Percentiles rank a stretch among this genome's conserved stretches.
Conservation (phyloP, 129 eudicot genomes). For the Chrysanthemum makinoi region DNA sequence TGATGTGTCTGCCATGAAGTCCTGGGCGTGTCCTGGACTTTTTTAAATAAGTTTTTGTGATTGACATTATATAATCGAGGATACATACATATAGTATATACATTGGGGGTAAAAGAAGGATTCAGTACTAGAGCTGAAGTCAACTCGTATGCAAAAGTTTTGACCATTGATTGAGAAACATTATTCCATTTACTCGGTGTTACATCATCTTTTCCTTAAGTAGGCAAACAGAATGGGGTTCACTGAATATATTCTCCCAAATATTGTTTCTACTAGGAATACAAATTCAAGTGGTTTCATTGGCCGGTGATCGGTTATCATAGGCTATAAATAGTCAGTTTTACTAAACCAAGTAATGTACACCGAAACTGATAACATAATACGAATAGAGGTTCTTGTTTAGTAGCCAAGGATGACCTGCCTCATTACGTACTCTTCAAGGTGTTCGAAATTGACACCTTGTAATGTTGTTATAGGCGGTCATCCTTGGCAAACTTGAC, state of each 20-base stretch:
- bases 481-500: slow-evolving; percentile 20
- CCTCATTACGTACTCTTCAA: slow-evolving; percentile 11
- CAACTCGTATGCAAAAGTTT: slow-evolving; percentile 22
- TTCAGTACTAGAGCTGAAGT: not conserved
- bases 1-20: no score
- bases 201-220: slow-evolving; percentile 3
- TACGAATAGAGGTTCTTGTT: slow-evolving; percentile 21
- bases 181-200: slow-evolving; percentile 9
- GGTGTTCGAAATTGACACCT: slow-evolving; percentile 20
- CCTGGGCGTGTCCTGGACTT: no score
- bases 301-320: not conserved
- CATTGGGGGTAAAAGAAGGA: no score
- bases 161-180: slow-evolving; percentile 7
- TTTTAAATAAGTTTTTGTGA: no score
- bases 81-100: no score
- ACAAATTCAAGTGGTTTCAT: not conserved
- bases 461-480: slow-evolving; percentile 15
- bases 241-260: slow-evolving; percentile 18
- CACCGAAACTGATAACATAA: slow-evolving; percentile 3
- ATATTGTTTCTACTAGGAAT: slow-evolving; percentile 4
- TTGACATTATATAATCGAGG: no score
- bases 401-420: slow-evolving; percentile 31
- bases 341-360: not conserved
- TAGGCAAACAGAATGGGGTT: slow-evolving; percentile 21
- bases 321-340: slow-evolving; percentile 18